Percentiles rank a stretch among this genome's conserved stretches.
These are phyloP conservation scores for Simmondsia chinensis DNA, from an alignment of 148 eudicot species.

Conservation along the genomic window DNA sequence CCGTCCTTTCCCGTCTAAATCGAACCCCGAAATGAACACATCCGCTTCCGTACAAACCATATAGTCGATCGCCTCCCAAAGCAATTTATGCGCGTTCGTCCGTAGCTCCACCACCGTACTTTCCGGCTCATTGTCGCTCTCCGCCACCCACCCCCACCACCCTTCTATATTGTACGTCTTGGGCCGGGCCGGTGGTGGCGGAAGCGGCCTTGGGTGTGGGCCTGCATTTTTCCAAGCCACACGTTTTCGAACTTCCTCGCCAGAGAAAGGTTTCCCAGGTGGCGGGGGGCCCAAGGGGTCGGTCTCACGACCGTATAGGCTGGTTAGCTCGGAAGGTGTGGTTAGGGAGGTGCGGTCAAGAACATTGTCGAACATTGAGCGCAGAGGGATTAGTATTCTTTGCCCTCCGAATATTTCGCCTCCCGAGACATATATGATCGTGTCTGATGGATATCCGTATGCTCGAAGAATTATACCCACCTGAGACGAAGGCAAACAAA, in stretches of 20 bases:
- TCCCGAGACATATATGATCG: constrained; percentile 76
- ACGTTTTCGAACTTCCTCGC: constrained; percentile 33
- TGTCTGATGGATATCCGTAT: constrained; percentile 78
- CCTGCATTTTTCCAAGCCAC: constrained; percentile 60
- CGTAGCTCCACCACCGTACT: constrained; percentile 87
- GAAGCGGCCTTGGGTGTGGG: constrained; percentile 84
- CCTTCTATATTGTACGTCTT: constrained; percentile 88
- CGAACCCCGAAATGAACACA: constrained; percentile 83
- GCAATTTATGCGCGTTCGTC: constrained; percentile 81
- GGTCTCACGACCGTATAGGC: constrained; percentile 68
- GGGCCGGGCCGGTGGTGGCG: constrained; percentile 84
- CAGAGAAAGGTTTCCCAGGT: constrained; percentile 25
- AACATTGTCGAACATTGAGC: constrained; percentile 87
- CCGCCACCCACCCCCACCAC: constrained; percentile 99
- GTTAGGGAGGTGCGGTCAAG: constrained; percentile 78
- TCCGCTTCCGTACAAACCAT: constrained; percentile 64
- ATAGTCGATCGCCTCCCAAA: constrained; percentile 96
- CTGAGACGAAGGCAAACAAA: constrained; percentile 22
- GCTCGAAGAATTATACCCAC: constrained; percentile 84
- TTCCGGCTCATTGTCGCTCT: constrained; percentile 89
- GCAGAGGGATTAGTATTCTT: constrained; percentile 71
- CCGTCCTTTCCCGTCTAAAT: constrained; percentile 78
- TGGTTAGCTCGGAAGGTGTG: constrained; percentile 48
- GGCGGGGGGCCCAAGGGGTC: constrained; percentile 36
- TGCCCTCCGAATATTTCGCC: constrained; percentile 97